Base-by-base conservation (phyloP, 179 eudicot species). In the Patellifolia procumbens region DNA sequence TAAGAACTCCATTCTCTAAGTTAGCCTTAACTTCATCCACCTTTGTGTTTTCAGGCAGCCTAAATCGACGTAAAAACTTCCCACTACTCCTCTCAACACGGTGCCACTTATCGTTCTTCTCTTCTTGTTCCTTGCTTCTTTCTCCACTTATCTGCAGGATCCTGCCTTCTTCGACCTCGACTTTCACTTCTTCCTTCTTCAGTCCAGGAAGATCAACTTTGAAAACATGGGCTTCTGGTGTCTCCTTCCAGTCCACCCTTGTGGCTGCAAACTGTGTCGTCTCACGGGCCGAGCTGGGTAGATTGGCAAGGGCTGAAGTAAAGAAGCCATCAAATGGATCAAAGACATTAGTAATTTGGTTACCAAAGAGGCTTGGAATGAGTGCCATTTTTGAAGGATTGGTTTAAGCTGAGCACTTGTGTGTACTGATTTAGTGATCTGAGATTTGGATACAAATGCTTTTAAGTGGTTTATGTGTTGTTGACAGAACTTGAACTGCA, bases 61-160 rank as follows among this genome's bases (percentile, higher is more conserved):
- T 74, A 63, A 83, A 83, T 4, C 86, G 76, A 9, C 86, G 79
- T 0, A 81, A 68, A 73, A 84, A 84, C 84, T 81, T 81, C 2
- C 86, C 84, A 13, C 74, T 65, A 48, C 84, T 77, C 76, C 86
- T 70, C 86, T 83, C 86, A 24, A 78, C 39, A 10, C 79, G 77
- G 53, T 83, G 86, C 86, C 86, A 83, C 61, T 46, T 77, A 13
- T 83, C 83, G 20, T 63, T 80, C 66, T 80, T 80, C 81, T 80
- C 83, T 61, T 83, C 86, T 17, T 83, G 81, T 76, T 80, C 83
- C 64, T 66, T 80, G 81, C 43, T 80, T 65, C 83, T 77, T 43
- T 83, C 86, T 29, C 86, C 86, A 61, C 83, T 83, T 13, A 83
- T 80, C 79, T 84, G 86, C 31, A 84, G 78, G 10, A 84, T 75